phyloP scores from a whole-genome alignment of 140 eudicot species.

The Senecio squalidus region DNA sequence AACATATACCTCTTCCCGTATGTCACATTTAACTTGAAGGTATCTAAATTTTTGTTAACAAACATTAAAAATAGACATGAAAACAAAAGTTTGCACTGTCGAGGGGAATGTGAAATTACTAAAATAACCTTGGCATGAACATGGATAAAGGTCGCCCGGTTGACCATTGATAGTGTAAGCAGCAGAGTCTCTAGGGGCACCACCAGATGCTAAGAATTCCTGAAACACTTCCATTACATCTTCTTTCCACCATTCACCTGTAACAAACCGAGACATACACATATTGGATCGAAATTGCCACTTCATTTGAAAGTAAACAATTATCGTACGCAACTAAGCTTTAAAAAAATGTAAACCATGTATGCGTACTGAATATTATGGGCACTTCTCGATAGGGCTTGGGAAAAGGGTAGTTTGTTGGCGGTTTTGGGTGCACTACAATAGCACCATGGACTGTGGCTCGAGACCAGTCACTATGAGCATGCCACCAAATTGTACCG shows the following conservation, averaged over 20 bases:
- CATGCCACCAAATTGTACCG: constrained; percentile 56
- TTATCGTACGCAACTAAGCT: too few relatives aligned
- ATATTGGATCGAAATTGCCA: too few relatives aligned
- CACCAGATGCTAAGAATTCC: constrained; percentile 27
- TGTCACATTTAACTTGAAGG: constrained; percentile 37
- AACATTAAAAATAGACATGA: background rate
- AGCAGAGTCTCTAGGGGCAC: constrained; percentile 35
- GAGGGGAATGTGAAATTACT: background rate
- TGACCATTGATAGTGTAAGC: constrained; percentile 52
- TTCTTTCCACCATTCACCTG: constrained; percentile 51
- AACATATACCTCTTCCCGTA: constrained; percentile 47
- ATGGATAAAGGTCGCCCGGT: constrained; percentile 45
- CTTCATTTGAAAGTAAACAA: too few relatives aligned
- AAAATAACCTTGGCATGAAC: constrained; percentile 33
- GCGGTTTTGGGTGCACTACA: constrained; percentile 23
- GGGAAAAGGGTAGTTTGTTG: constrained; percentile 28
- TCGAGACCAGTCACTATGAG: constrained; percentile 50
- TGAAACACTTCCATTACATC: constrained; percentile 25
- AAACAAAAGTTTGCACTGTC: background rate
- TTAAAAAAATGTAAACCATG: too few relatives aligned
- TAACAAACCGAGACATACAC: too few relatives aligned
- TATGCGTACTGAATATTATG: constrained; percentile 30
- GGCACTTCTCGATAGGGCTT: constrained; percentile 36
- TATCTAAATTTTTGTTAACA: constrained; percentile 13
- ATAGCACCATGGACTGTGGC: constrained; percentile 50